Conservation (phyloP, 1,284 basidiomycete species). For the Marasmius sp. region DNA sequence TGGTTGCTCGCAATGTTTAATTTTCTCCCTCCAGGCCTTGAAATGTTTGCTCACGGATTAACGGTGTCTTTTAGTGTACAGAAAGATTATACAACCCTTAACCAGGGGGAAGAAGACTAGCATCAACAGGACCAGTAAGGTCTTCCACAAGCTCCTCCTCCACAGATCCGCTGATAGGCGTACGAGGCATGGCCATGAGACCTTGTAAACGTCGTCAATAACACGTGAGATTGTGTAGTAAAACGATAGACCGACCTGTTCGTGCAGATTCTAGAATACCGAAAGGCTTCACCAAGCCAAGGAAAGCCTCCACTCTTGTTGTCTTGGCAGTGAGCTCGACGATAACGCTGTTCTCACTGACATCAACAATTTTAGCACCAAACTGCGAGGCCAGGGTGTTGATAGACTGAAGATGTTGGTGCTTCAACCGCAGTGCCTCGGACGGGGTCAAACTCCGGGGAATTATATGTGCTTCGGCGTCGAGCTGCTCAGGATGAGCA, state of each 20-base stretch:
- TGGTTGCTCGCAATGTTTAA: background rate
- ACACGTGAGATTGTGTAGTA: background rate
- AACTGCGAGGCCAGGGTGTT: conserved; percentile 87
- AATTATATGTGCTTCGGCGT: conserved; percentile 17
- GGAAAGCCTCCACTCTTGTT: conserved; percentile 88
- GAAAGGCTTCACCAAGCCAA: conserved; percentile 91
- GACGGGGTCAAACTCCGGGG: conserved; percentile 60
- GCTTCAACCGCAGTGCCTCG: conserved; percentile 87
- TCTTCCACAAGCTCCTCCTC: conserved; percentile 54
- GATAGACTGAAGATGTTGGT: conserved; percentile 88
- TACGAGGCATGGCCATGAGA: conserved; percentile 95
- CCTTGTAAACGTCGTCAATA: conserved; percentile 45
- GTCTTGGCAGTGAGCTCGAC: conserved; percentile 96
- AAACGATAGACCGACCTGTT: conserved; percentile 62
- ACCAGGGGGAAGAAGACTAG: conserved; percentile 88
- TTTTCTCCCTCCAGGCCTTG: background rate
- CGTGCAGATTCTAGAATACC: conserved; percentile 93
- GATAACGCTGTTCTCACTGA: conserved; percentile 92
- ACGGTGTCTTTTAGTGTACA: background rate
- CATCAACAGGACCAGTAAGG: conserved; percentile 66
- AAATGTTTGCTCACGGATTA: background rate
- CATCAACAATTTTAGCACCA: conserved; percentile 90
- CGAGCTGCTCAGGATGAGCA: conserved; percentile 35
- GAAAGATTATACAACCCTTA: conserved; percentile 37
- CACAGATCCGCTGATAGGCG: conserved; percentile 75